phyloP scores from a whole-genome alignment of 768 basidiomycete genomes.

The Daedalea quercina region DNA sequence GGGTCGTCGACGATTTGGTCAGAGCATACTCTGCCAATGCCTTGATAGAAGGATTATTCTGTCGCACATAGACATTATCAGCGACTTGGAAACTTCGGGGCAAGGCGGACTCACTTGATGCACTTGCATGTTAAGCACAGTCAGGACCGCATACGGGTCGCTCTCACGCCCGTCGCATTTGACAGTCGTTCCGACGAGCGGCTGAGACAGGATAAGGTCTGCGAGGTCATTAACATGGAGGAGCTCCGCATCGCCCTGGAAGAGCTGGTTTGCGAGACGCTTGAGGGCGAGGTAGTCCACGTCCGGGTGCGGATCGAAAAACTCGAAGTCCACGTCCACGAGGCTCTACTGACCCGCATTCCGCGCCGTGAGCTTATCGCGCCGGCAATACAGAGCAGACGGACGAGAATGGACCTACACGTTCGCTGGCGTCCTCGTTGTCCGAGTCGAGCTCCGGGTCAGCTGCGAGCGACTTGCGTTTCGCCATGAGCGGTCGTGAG shows the following conservation, averaged over 20 bases:
- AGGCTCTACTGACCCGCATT: slow-evolving; percentile 53
- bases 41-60: slow-evolving; percentile 70
- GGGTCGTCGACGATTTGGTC: slow-evolving; percentile 44
- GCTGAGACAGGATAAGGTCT: slow-evolving; percentile 72
- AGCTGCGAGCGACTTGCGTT: slow-evolving; percentile 11
- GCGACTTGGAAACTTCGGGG: not conserved
- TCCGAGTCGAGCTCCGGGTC: not conserved
- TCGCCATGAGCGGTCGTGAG: slow-evolving; percentile 14
- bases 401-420: slow-evolving; percentile 13
- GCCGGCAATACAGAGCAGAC: not conserved
- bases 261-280: slow-evolving; percentile 61
- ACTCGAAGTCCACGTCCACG: slow-evolving; percentile 89
- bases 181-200: slow-evolving; percentile 78
- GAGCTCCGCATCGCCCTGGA: slow-evolving; percentile 65
- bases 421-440: slow-evolving; percentile 15
- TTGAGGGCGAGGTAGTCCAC: slow-evolving; percentile 87
- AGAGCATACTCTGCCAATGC: slow-evolving; percentile 68
- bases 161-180: slow-evolving; percentile 88
- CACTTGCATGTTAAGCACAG: slow-evolving; percentile 70
- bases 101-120: slow-evolving; percentile 42
- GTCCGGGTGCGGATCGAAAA: slow-evolving; percentile 77
- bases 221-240: slow-evolving; percentile 70
- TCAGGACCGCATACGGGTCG: slow-evolving; percentile 87
- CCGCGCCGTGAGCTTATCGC: slow-evolving; percentile 5
- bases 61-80: not conserved